These are phyloP conservation scores for Sclerotiophoma versabilis DNA, from an alignment of 2,329 filamentous ascomycete species.

Conservation along the genomic window DNA sequence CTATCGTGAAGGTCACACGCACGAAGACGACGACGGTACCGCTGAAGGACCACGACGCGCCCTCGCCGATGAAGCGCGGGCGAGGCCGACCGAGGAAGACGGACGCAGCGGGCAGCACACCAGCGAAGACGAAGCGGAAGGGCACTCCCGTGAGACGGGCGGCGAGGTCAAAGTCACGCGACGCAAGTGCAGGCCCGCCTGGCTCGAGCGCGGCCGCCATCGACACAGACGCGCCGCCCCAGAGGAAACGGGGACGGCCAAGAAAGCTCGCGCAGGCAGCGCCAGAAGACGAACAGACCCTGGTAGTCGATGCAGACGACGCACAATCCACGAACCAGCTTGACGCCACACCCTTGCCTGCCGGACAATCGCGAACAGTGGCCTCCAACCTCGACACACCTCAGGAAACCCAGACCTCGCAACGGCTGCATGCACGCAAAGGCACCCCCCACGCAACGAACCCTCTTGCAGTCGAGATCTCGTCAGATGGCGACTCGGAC, in stretches of 20 bases:
- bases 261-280: slow-evolving; percentile 39
- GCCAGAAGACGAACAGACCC: slow-evolving; percentile 25
- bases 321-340: neutral
- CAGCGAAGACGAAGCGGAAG: slow-evolving; percentile 38
- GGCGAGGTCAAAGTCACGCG: slow-evolving; percentile 34
- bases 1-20: slow-evolving; percentile 35
- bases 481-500: slow-evolving; percentile 35
- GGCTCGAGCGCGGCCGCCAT: slow-evolving; percentile 33
- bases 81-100: slow-evolving; percentile 49
- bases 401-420: slow-evolving; percentile 12
- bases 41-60: slow-evolving; percentile 49
- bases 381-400: slow-evolving; percentile 13
- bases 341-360: slow-evolving; percentile 16
- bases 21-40: slow-evolving; percentile 52
- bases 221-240: slow-evolving; percentile 35
- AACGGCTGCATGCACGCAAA: slow-evolving; percentile 32
- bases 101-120: slow-evolving; percentile 29
- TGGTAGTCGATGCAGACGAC: slow-evolving; percentile 10
- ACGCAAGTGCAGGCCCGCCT: slow-evolving; percentile 23
- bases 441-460: slow-evolving; percentile 39
- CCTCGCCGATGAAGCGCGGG: slow-evolving; percentile 46
- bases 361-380: slow-evolving; percentile 5
- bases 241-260: slow-evolving; percentile 43
- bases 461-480: slow-evolving; percentile 18
- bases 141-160: slow-evolving; percentile 44